phyloP scores from a whole-genome alignment of 148 eudicot species.

The Arbutus unedo region DNA sequence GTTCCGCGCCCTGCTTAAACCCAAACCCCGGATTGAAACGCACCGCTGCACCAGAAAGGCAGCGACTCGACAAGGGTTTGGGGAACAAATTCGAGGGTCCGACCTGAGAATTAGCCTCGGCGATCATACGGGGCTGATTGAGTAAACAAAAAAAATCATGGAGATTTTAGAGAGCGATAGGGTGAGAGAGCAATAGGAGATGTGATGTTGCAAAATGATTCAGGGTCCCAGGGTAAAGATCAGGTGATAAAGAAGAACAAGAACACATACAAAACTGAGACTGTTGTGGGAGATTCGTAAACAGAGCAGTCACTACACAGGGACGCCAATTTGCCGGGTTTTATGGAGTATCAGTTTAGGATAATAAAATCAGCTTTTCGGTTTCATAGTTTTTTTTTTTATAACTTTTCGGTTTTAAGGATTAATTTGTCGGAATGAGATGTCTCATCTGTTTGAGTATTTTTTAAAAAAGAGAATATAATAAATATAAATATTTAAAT shows the following conservation, averaged over 20 bases:
- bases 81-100: constrained; percentile 21
- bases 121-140: constrained; percentile 33
- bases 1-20: constrained; percentile 1
- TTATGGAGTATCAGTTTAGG: no score
- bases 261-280: not conserved
- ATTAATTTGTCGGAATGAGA: no score
- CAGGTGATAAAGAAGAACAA: not conserved
- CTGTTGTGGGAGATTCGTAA: not conserved
- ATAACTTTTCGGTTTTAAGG: no score
- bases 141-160: not conserved
- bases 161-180: not conserved
- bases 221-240: not conserved
- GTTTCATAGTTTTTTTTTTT: no score
- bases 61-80: constrained; percentile 21
- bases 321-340: no score
- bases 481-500: no score
- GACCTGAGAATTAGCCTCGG: constrained; percentile 16
- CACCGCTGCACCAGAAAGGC: not conserved
- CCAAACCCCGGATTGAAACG: constrained; percentile 24
- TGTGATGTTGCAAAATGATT: not conserved
- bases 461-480: no score
- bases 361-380: no score
- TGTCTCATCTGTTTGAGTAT: no score
- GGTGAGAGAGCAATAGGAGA: not conserved
- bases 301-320: not conserved